phyloP scores from a whole-genome alignment of 2,329 filamentous ascomycete genomes.

The Geosmithia putterillii region DNA sequence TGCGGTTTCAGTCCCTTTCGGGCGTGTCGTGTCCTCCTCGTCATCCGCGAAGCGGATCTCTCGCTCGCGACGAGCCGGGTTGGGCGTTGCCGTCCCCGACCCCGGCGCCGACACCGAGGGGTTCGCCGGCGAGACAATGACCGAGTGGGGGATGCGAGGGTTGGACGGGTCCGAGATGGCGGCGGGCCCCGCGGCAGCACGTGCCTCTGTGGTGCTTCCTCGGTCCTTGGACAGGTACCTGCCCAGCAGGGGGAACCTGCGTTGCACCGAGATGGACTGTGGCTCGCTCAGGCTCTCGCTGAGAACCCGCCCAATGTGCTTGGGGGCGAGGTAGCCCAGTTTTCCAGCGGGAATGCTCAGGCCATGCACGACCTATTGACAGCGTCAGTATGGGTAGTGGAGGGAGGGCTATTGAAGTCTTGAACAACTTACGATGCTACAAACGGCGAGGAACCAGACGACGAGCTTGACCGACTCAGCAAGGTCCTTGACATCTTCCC shows the following conservation, averaged over 20 bases:
- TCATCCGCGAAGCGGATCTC: not conserved
- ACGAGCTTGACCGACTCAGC: conserved; percentile 57
- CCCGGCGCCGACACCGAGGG: not conserved
- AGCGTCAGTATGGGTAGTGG: no score
- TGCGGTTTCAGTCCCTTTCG: not conserved
- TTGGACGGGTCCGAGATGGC: not conserved
- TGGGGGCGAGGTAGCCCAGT: conserved; percentile 36
- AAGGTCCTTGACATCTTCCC: conserved; percentile 27
- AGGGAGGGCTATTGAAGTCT: not conserved
- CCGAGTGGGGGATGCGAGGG: not conserved
- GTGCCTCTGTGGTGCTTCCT: not conserved
- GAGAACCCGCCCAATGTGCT: not conserved
- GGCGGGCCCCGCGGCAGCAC: no score
- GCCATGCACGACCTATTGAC: conserved; percentile 76
- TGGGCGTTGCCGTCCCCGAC: not conserved
- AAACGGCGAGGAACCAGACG: conserved; percentile 78
- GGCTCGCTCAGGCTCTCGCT: not conserved
- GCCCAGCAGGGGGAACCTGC: not conserved
- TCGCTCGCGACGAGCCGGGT: not conserved
- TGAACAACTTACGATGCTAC: conserved; percentile 69
- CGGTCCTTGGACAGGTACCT: not conserved
- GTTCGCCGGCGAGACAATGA: not conserved
- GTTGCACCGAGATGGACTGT: not conserved
- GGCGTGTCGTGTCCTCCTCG: not conserved
- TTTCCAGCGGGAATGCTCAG: conserved; percentile 70